phyloP scores from a whole-genome alignment of 1,284 basidiomycete species.

The Papiliotrema nemorosa region DNA sequence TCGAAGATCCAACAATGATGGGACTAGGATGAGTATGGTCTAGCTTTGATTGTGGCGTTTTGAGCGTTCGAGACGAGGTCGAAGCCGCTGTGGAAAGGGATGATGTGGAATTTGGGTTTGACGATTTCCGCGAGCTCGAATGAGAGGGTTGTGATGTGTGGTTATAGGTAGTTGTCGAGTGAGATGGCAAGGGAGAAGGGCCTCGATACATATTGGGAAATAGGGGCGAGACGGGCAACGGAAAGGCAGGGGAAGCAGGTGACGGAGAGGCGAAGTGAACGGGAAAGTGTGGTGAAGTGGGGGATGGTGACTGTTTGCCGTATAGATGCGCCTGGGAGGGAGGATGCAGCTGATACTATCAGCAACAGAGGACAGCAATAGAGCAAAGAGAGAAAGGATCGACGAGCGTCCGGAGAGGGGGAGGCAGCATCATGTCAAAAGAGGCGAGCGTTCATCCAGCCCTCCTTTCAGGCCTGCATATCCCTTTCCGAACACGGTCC shows the following conservation, averaged over 20 bases:
- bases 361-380: neutral
- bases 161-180: neutral
- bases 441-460: too few relatives aligned
- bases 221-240: neutral
- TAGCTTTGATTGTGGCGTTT: conserved; percentile 29
- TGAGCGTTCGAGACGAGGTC: conserved; percentile 29
- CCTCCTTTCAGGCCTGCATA: too few relatives aligned
- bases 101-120: neutral
- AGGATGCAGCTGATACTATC: neutral
- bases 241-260: conserved; percentile 3
- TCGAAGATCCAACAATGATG: conserved; percentile 8
- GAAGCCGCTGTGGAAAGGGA: conserved; percentile 32
- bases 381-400: neutral
- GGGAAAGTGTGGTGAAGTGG: conserved; percentile 5
- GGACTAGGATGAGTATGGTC: conserved; percentile 11
- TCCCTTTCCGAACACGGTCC: too few relatives aligned
- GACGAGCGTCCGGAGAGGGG: too few relatives aligned
- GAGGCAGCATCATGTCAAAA: too few relatives aligned
- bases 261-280: conserved; percentile 8
- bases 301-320: neutral
- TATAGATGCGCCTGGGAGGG: neutral
- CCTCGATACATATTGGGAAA: conserved; percentile 1
- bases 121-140: neutral
- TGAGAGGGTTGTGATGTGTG: neutral
- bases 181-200: neutral